Evolutionary conservation across 768 basidiomycete species (phyloP), one percentile per base, ranked within the genome.

Genomic region (Tremella fuciformis): DNA sequence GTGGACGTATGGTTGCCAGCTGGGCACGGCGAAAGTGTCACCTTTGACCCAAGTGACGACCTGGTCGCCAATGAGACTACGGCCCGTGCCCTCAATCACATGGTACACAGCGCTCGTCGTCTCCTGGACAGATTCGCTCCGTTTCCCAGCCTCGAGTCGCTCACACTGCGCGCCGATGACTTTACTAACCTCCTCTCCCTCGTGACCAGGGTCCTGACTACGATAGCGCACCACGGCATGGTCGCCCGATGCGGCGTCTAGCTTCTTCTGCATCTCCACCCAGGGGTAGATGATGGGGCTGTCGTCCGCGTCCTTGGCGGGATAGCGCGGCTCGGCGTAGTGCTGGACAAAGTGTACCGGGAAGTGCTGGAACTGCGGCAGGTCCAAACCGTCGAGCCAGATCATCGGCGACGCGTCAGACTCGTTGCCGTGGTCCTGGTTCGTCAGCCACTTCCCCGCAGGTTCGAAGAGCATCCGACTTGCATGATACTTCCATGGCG

Each of bases 301-400:
- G 25, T 18, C 16, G 15, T 21, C 22, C 2, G 60, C 39, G 24
- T 56, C 60, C 34, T 51, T 38, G 8, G 60, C 60, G 2, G 60
- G 60, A 42, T 61, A 61, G 13, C 60, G 47, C 6, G 60, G 55
- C 11, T 42, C 34, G 13, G 55, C 24, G 55, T 61, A 61, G 26
- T 61, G 60, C 21, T 61, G 60, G 2, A 44, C 60, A 37, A 61
- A 61, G 24, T 61, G 60, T 9, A 61, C 55, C 0, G 60, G 60
- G 48, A 61, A 61, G 25, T 61, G 60, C 25, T 61, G 55, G 29
- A 50, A 61, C 40, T 56, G 54, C 26, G 60, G 60, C 37, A 61
- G 55, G 25, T 61, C 60, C 3, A 61, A 50, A 38, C 60, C 60
- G 50, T 61, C 60, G 24, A 61, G 55, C 60, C 60, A 61, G 47